Base-by-base conservation (phyloP, 2,329 filamentous ascomycete species). In the Colletotrichum eleusines region DNA sequence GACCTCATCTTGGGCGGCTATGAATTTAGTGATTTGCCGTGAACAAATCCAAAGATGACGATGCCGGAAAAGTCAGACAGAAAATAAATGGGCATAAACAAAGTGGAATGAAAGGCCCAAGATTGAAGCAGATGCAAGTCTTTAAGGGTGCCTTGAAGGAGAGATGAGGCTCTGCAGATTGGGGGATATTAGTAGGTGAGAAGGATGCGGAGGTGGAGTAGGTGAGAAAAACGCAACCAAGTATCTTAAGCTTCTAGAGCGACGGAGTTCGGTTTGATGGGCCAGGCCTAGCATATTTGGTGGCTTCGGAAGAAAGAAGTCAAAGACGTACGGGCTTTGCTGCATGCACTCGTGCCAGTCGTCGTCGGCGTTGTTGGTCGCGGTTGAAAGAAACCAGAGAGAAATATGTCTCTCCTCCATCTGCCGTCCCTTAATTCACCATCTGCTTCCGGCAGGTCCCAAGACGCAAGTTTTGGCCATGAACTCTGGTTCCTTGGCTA, bases 321-420 rank as follows among this genome's bases (percentile, higher is more conserved):
- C 26, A 55, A 69, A 59, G 58, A 64, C 35, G 51, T 40, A 63
- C 26, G 31, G 44, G 46, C 23, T 50, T 28, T 40, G 58, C 64
- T 71, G 44, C 33, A 66, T 42, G 58, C 64, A 54, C 64, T 33
- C n/a, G 38, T 46, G 20, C 64, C 63, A 69, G 48, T n/a, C 26
- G 53, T 31, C 11, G 44, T 46, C 57, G 69, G 69, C 69, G 64
- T 58, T 58, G 64, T 58, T 58, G 51, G 40, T 59, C 44, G 51
- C 31, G 28, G 44, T 40, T 71, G 54, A 71, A 71, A 68, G 69
- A 28, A 33, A 31, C 68, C 63, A 71, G 63, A 71, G 69, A 35
- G 50, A 16, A 51, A 18, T 14, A 20, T 44, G 44, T 59, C 58
- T 63, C 59, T 55, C 61, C 69, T 40, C 66, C 64, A 68, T 54